Percentiles rank a stretch among this genome's conserved stretches.
Evolutionary conservation across 140 eudicot species (phyloP).

Genomic region (Cichorium intybus): DNA sequence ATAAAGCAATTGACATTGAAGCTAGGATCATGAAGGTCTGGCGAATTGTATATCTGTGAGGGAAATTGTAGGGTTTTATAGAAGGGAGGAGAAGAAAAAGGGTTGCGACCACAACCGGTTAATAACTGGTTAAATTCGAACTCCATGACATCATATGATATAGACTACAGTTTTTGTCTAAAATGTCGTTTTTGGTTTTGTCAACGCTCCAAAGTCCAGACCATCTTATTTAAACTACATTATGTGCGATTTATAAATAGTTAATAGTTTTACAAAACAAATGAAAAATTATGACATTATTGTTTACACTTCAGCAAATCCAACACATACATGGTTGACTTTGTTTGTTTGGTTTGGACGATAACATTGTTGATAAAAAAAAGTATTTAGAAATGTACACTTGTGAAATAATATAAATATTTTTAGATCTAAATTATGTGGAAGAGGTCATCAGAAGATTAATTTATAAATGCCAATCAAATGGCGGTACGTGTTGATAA

Average conservation of each 20-base stretch:
- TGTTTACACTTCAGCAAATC: no score
- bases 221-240: not conserved
- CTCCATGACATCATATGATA: conserved; percentile 1
- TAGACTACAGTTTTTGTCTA: not conserved
- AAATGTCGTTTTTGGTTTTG: not conserved
- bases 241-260: no score
- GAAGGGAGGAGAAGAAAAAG: not conserved
- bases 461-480: not conserved
- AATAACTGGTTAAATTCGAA: conserved; percentile 6
- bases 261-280: no score
- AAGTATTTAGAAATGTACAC: no score
- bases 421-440: no score
- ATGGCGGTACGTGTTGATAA: no score
- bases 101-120: conserved; percentile 1
- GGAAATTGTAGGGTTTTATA: conserved; percentile 13
- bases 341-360: no score
- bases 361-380: no score
- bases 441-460: not conserved
- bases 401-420: no score
- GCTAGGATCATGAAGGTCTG: conserved; percentile 11
- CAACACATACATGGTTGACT: no score
- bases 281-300: no score
- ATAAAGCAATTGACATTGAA: conserved; percentile 10
- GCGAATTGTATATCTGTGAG: not conserved
- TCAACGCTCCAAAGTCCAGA: not conserved